Percentiles rank a stretch among this genome's conserved stretches.
Conservation (phyloP, 2,329 filamentous ascomycete species). For the Fusarium metavorans region DNA sequence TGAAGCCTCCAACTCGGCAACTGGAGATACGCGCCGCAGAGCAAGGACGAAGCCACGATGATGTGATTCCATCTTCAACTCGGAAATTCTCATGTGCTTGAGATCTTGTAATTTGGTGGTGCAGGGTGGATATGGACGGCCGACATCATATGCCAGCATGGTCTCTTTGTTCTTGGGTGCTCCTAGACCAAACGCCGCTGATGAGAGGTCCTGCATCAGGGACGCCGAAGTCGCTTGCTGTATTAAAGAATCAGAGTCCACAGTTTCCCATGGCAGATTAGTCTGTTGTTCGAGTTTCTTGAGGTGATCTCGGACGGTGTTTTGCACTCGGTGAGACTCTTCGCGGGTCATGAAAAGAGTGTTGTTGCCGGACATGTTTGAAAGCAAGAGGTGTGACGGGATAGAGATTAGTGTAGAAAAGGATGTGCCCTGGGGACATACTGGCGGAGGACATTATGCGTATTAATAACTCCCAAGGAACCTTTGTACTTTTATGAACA, state of each 20-base stretch:
- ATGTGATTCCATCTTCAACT: slow-evolving; percentile 47
- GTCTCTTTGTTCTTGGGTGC: slow-evolving; percentile 29
- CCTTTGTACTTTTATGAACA: neutral
- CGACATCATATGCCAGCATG: slow-evolving; percentile 46
- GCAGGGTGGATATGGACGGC: slow-evolving; percentile 44
- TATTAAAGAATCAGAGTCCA: slow-evolving; percentile 33
- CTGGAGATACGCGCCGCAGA: slow-evolving; percentile 45
- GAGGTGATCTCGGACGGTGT: slow-evolving; percentile 33
- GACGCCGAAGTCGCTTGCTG: slow-evolving; percentile 45
- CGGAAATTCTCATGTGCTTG: slow-evolving; percentile 38
- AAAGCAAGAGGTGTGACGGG: neutral
- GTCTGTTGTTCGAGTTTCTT: slow-evolving; percentile 38
- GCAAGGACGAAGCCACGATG: slow-evolving; percentile 44
- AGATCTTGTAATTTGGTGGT: slow-evolving; percentile 31
- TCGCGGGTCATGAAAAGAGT: slow-evolving; percentile 49
- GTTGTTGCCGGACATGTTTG: slow-evolving; percentile 35
- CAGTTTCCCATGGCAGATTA: slow-evolving; percentile 34
- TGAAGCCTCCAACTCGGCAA: slow-evolving; percentile 37
- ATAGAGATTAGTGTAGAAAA: neutral
- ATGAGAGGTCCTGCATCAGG: slow-evolving; percentile 50
- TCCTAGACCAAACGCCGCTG: slow-evolving; percentile 27
- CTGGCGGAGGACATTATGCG: neutral
- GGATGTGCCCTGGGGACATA: neutral
- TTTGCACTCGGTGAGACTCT: slow-evolving; percentile 47
- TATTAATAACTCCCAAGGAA: neutral